Base-by-base conservation (phyloP, 129 eudicot genomes). In the Tagetes erecta region DNA sequence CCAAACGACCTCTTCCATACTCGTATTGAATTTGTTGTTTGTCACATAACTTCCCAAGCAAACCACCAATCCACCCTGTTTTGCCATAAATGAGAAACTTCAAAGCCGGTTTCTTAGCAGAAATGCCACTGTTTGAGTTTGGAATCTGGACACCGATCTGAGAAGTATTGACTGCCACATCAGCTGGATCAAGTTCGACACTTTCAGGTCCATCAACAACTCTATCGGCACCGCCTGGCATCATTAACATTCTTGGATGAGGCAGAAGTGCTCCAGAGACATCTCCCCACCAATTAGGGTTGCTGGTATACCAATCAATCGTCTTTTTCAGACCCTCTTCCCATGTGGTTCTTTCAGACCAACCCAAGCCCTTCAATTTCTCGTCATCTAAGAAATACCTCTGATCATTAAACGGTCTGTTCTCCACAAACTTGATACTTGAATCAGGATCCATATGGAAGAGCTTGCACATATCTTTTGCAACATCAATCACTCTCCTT, bases 51-150 rank as follows among this genome's bases (percentile, higher is more conserved):
- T 94, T 81, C 52, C 97, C 97, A 36, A 94, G 93, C 52, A 94
- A 73, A 80, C 98, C 98, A 76, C 98, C 98, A 7, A 94, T 85
- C 98, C 98, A 94, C 53, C 98, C 98, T 13, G 97, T 90, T 76
- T 86, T 85, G 7, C 98, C 98, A 62, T 94, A 94, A 41, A 94
- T 94, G 84, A 94, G 81, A 66, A 94, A 94, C 83, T 94, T 94
- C 50, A 83, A 85, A 20, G 88, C 57, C 33, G 89, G 50, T 64
- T 94, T 88, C 6, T 60, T 67, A 47, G 94, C 49, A 64, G 85
- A 42, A 10, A 1, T 39, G 68, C 35, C 68, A 58, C 41, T 75
- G 77, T 87, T 88, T 10, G 92, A 1, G 67, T 39, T 65, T 9
- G 92, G 84, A 0, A 78, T 81, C 75, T 82, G 82, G 82, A 81